Conservation (phyloP, 1,284 basidiomycete genomes). For the Hortiboletus rubellus region DNA sequence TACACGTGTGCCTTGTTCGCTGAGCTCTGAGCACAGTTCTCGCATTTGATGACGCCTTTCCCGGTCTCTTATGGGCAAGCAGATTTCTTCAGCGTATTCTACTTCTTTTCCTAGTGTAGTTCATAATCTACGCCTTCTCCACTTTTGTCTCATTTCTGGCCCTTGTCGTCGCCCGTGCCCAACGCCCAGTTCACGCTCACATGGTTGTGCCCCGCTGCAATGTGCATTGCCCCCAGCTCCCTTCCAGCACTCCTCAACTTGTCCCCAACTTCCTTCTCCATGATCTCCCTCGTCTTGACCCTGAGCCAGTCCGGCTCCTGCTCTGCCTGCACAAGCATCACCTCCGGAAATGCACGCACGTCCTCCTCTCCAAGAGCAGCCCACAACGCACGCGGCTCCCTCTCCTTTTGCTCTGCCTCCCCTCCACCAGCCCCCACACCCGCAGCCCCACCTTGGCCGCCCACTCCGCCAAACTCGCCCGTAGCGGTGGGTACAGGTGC, state of each 20-base stretch:
- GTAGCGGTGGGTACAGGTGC: slow-evolving; percentile 40
- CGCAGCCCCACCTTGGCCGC: slow-evolving; percentile 29
- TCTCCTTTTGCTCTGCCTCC: slow-evolving; percentile 40
- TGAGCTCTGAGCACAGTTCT: too few relatives aligned
- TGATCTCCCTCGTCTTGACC: slow-evolving; percentile 37
- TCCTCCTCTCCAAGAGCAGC: slow-evolving; percentile 35
- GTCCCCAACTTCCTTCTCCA: slow-evolving; percentile 39
- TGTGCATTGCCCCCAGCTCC: slow-evolving; percentile 31
- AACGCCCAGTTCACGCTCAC: slow-evolving; percentile 55
- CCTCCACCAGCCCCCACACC: slow-evolving; percentile 50
- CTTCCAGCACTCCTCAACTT: slow-evolving; percentile 36
- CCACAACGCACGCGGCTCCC: slow-evolving; percentile 44
- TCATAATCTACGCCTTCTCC: too few relatives aligned
- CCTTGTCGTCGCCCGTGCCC: slow-evolving; percentile 52
- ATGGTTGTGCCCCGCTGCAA: slow-evolving; percentile 60
- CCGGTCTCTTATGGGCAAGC: too few relatives aligned
- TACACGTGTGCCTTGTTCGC: too few relatives aligned
- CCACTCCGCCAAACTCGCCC: slow-evolving; percentile 26
- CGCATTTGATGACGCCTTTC: too few relatives aligned
- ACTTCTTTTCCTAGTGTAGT: too few relatives aligned
- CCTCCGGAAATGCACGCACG: slow-evolving; percentile 43
- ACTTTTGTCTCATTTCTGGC: slow-evolving; percentile 14
- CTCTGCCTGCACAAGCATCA: slow-evolving; percentile 51
- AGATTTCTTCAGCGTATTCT: too few relatives aligned
- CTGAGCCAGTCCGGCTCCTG: slow-evolving; percentile 49